Evolutionary conservation across 2,329 filamentous ascomycete species (phyloP).

Genomic region (Aspergillus vadensis): DNA sequence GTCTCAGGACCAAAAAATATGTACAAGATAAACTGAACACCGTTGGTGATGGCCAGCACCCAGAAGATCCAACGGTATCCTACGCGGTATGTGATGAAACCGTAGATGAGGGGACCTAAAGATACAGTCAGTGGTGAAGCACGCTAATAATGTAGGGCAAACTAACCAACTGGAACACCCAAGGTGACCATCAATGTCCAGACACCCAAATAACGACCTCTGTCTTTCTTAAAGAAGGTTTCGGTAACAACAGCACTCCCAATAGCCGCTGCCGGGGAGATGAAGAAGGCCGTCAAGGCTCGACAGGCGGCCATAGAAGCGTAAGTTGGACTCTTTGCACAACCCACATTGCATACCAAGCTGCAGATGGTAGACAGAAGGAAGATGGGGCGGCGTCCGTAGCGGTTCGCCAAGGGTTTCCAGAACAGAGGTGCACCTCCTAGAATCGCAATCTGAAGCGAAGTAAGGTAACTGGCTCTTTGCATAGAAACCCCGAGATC

Average conservation of each 20-base stretch:
- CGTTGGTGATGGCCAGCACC: conserved; percentile 60
- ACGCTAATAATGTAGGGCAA: not conserved
- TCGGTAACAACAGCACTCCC: conserved; percentile 61
- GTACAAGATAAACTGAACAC: conserved; percentile 58
- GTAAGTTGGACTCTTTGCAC: conserved; percentile 55
- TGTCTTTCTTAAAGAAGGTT: conserved; percentile 59
- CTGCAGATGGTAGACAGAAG: conserved; percentile 54
- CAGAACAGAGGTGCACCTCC: conserved; percentile 59
- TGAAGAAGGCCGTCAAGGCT: conserved; percentile 56
- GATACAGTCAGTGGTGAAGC: conserved; percentile 24
- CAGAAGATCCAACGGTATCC: conserved; percentile 63
- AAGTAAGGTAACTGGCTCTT: conserved; percentile 56
- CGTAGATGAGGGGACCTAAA: conserved; percentile 38
- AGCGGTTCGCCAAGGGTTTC: conserved; percentile 57
- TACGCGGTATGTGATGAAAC: conserved; percentile 53
- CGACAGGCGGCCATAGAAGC: conserved; percentile 52
- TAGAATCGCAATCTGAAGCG: conserved; percentile 57
- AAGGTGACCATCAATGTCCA: conserved; percentile 58
- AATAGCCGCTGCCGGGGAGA: conserved; percentile 56
- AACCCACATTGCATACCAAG: conserved; percentile 57
- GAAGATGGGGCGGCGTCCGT: conserved; percentile 58
- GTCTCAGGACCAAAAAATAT: conserved; percentile 59
- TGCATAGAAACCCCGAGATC: conserved; percentile 55
- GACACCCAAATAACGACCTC: conserved; percentile 58
- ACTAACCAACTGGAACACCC: conserved; percentile 47